Base-by-base conservation (phyloP, 768 basidiomycete species). In the Steccherinum ochraceum region DNA sequence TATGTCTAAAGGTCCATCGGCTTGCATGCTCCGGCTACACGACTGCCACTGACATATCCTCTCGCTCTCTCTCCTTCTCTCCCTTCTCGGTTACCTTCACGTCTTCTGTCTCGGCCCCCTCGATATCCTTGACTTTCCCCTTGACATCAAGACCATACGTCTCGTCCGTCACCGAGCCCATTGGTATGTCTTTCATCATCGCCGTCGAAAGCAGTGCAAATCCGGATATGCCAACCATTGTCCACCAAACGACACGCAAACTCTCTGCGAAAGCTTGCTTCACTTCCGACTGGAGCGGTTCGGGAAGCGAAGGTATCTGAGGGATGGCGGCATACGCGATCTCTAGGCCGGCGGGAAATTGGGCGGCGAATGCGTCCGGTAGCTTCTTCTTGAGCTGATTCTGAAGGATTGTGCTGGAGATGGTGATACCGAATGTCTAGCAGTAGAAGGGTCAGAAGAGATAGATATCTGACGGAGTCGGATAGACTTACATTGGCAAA, bases 361-460 rank as follows among this genome's bases (percentile, higher is more conserved):
- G 25, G 5, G 23, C 20, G 26, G 35, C 45, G 50, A 52, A 52
- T 35, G 7, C 30, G 7, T 7, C 40, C 0, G 81, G 77, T 0
- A 84, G 70, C 0, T 56, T 59, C 35, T 59, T 65, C 7, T 59
- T 58, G 12, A 83, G 70, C 47, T 72, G 53, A 61, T 80, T 83
- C 55, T 79, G 75, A 4, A 83, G 67, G 44, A 82, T 68, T 0
- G 74, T 70, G 13, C 68, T 68, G 2, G 76, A 73, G 50, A 83
- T 70, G 0, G 74, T 68, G 55, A 81, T 64, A 0, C 81, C 81
- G 72, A 77, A 77, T 4, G 68, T 67, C 72, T 80, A 35, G 7
- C 7, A 35, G 16, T 35, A 35, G 30, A 35, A 7, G 7, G 16
- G 30, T 35, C 30, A 16, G 30, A 35, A 35, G 16, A 35, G 7